These are phyloP conservation scores for Artemisia princeps DNA, from an alignment of 140 eudicot genomes.

Conservation along the genomic window DNA sequence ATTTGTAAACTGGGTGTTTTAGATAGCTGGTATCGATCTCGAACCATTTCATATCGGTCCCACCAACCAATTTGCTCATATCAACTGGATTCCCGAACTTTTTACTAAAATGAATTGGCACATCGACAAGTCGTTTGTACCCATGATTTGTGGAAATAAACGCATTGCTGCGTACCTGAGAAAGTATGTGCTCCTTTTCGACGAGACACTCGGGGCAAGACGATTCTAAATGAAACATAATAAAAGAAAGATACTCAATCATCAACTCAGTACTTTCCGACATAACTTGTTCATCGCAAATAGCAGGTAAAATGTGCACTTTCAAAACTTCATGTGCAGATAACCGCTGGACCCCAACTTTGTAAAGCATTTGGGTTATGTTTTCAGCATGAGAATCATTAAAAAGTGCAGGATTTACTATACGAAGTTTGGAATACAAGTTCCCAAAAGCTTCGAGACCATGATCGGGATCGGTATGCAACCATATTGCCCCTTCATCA, in stretches of 20 bases:
- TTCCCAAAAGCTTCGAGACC: conserved; percentile 50
- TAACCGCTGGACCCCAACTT: conserved; percentile 65
- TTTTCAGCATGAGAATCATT: conserved; percentile 32
- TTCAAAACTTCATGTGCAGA: conserved; percentile 78
- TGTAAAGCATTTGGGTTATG: conserved; percentile 51
- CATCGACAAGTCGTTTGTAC: conserved; percentile 53
- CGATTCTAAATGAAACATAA: conserved; percentile 75
- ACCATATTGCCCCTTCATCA: conserved; percentile 70
- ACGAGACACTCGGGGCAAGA: conserved; percentile 49
- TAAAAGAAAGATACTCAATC: conserved; percentile 64
- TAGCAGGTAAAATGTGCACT: conserved; percentile 64
- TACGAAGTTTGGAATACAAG: conserved; percentile 54
- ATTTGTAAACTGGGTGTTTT: conserved; percentile 47
- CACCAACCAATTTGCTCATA: conserved; percentile 42
- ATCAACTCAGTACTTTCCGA: conserved; percentile 33
- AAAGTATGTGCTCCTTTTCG: conserved; percentile 50
- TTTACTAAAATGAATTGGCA: conserved; percentile 57
- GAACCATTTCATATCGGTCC: conserved; percentile 57
- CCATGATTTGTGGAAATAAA: conserved; percentile 66
- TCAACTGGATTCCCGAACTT: conserved; percentile 58
- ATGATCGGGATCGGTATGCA: conserved; percentile 46
- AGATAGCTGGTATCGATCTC: conserved; percentile 54
- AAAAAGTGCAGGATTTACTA: conserved; percentile 54
- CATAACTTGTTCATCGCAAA: conserved; percentile 37
- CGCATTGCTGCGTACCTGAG: conserved; percentile 52